Base-by-base conservation (phyloP, 2,329 filamentous ascomycete genomes). In the Trematosphaeria pertusa region DNA sequence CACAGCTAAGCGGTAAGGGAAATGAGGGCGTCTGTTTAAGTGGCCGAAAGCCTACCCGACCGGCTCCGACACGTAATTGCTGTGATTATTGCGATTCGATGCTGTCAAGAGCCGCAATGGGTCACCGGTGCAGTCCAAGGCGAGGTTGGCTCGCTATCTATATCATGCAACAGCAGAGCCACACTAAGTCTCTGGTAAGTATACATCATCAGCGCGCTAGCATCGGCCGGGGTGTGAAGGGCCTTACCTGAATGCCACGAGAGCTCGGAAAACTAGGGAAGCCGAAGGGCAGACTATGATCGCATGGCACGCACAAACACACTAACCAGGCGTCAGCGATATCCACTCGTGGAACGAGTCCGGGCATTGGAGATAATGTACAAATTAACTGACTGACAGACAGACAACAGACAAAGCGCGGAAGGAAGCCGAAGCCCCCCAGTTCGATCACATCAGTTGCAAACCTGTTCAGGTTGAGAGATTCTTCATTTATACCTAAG, bases 221-320 rank as follows among this genome's bases (percentile, higher is more conserved):
- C 35, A 24, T 50, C 43, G 18, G 39, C 33, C 20, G 40, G 43
- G 22, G 37, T 37, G 49, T 50, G 44, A 57, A 56, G 43, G 37
- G 12, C 21, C 41, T 56, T 52, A 61, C 61, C 50, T 55, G 32
- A 40, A 56, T 57, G 63, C 66, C 65, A 69, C 65, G 59, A 58
- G 47, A 48, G 50, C 48, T 39, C 34, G 40, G 43, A 50, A 35
- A 37, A 48, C 54, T 42, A 52, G 43, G 48, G 40, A 37, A 42
- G 43, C 39, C 42, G 45, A 43, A 42, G 41, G 44, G 52, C 46
- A 49, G 40, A 43, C 40, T 46, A 54, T 54, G 56, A 43, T 56
- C 52, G 53, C 56, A 61, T 59, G 58, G 46, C 59, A 61, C 7
- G 41, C 46, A 60, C 66, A 69, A 69, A 69, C 65, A 66, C 58